Base-by-base conservation (phyloP, 2,329 filamentous ascomycete species). In the Xylariomycetidae sp. region DNA sequence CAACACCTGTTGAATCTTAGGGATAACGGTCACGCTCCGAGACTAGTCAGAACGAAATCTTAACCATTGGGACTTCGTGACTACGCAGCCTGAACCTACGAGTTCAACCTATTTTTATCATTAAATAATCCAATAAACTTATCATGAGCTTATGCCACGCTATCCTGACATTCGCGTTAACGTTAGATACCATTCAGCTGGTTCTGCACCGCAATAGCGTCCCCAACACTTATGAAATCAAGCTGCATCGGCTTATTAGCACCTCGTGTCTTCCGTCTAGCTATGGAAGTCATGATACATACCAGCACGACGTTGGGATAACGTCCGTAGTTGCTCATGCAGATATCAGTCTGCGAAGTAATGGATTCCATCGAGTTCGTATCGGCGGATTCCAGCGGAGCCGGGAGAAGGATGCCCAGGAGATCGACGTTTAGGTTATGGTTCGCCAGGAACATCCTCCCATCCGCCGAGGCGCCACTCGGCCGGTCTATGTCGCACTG, bases 401-500 rank as follows among this genome's bases (percentile, higher is more conserved):
- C 50, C 3, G 62, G 56, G n/a, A 69, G 50, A 25, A 60, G 45
- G 25, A 67, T 48, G n/a, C 52, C 56, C 28, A 48, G 30, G 18
- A 62, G 14, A 25, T 58, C 54, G 7, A 54, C 23, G 35, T 61
- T 54, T 13, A 57, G 38, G 36, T 59, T 59, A 45, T 68, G 64
- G 49, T 67, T 67, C 36, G 62, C 61, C 26, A 70, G 56, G 34
- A 62, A 64, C 66, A 72, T 66, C 19, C 62, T 61, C 16, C 55
- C 56, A 14, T 54, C 46, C 0, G 64, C 49, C 19, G 62, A 54
- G 15, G 57, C 62, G 1, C 54, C 56, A 0, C 53, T 31, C 0
- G 85, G 85, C 6, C 85, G 72, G 51, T 84, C 70, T 3, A 85
- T 67, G 9, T 63, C 63, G 61, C 85, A 90, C 26, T 71, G 73